A percentile compares a stretch with the other conserved stretches of the same genome.
phyloP scores from a whole-genome alignment of 257 asterid genomes.

The Jasminum sambac region DNA sequence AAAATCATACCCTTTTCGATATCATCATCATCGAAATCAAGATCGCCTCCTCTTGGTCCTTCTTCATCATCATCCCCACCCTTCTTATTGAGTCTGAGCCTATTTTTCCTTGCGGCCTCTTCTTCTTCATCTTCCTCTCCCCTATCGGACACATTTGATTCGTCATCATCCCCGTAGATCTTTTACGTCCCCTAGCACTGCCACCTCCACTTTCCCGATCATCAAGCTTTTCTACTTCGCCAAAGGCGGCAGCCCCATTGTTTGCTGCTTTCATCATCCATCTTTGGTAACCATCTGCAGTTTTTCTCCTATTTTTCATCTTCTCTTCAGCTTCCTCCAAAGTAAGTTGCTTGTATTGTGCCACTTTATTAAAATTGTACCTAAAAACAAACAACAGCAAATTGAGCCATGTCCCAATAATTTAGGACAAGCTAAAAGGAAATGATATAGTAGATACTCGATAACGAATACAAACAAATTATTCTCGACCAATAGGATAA shows the following conservation, averaged over 20 bases:
- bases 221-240: constrained; percentile 81
- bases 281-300: constrained; percentile 97
- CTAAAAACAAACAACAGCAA: constrained; percentile 38
- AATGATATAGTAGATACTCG: background rate
- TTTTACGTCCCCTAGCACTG: constrained; percentile 80
- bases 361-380: constrained; percentile 96
- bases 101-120: constrained; percentile 68
- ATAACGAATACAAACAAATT: background rate
- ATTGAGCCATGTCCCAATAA: background rate
- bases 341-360: constrained; percentile 96
- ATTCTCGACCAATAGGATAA: constrained; percentile 11
- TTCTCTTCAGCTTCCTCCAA: constrained; percentile 99
- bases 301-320: constrained; percentile 93
- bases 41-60: constrained; percentile 98
- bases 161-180: constrained; percentile 77
- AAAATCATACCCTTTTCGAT: constrained; percentile 72
- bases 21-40: constrained; percentile 91
- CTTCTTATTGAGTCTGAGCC: constrained; percentile 65
- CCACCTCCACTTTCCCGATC: constrained; percentile 66
- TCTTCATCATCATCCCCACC: constrained; percentile 90
- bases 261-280: constrained; percentile 99
- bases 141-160: constrained; percentile 75
- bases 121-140: constrained; percentile 98
- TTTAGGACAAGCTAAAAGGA: background rate
- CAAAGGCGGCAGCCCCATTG: constrained; percentile 94